These are phyloP conservation scores for Circinella umbellata DNA, from an alignment of 371 early-diverging fungal species.

Conservation along the genomic window DNA sequence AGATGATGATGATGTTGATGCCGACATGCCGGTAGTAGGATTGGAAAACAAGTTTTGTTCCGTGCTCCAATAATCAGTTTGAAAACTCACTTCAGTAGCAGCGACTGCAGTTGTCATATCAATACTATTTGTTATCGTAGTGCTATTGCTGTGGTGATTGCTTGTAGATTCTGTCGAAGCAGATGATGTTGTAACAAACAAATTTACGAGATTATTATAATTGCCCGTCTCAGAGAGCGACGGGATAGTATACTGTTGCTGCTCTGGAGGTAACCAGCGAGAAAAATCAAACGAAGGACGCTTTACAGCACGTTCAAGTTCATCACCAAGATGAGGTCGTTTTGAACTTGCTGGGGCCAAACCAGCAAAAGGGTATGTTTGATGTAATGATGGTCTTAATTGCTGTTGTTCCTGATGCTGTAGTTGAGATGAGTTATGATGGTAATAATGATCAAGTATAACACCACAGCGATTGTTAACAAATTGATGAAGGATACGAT, in stretches of 20 bases:
- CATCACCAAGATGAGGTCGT: constrained; percentile 7
- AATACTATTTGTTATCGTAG: background rate
- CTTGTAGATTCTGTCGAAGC: background rate
- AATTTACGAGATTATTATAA: background rate
- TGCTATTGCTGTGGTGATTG: background rate
- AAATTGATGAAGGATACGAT: constrained; percentile 4
- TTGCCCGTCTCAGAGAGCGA: background rate
- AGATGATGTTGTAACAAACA: background rate
- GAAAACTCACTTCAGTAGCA: background rate
- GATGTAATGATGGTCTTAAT: background rate
- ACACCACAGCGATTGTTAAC: constrained; percentile 7
- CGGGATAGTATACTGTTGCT: constrained; percentile 9
- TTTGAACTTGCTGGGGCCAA: background rate
- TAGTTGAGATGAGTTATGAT: background rate
- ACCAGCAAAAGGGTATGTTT: background rate
- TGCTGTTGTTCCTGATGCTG: background rate
- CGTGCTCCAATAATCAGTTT: background rate
- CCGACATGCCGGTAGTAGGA: background rate
- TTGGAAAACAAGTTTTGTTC: constrained; percentile 6
- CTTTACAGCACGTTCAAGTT: constrained; percentile 5
- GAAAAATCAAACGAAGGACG: constrained; percentile 17
- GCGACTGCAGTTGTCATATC: background rate
- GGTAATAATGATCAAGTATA: constrained; percentile 4
- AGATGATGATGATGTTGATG: background rate
- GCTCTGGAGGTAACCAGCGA: constrained; percentile 22